phyloP scores from a whole-genome alignment of 1,284 basidiomycete genomes.

The Moesziomyces aphidis region DNA sequence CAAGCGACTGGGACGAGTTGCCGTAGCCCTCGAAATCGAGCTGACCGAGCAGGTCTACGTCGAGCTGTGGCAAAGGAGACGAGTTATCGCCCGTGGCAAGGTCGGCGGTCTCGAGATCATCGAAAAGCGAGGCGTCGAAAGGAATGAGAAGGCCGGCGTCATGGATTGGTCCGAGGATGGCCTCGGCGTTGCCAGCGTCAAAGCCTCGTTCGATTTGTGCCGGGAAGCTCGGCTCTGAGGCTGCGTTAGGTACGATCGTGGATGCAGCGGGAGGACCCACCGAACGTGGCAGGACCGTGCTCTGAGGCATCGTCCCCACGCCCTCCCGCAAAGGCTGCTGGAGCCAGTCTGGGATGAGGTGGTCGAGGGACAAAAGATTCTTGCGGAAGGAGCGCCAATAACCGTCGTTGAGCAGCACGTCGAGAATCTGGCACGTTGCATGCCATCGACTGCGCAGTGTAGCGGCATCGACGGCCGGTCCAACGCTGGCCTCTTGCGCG shows the following conservation, averaged over 20 bases:
- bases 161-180: conserved; percentile 1
- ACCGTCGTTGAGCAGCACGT: conserved; percentile 43
- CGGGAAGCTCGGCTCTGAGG: background rate
- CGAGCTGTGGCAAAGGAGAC: conserved; percentile 25
- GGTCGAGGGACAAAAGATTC: conserved; percentile 26
- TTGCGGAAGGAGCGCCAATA: conserved; percentile 45
- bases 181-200: background rate
- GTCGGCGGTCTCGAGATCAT: conserved; percentile 9
- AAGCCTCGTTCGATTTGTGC: conserved; percentile 3
- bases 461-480: conserved; percentile 5
- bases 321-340: conserved; percentile 20
- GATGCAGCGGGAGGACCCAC: background rate
- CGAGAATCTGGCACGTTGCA: conserved; percentile 31
- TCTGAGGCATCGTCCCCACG: background rate
- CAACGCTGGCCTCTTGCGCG: background rate
- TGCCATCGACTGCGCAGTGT: conserved; percentile 32
- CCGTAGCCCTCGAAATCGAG: conserved; percentile 39
- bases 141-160: conserved; percentile 4
- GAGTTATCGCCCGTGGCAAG: conserved; percentile 5
- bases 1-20: conserved; percentile 35
- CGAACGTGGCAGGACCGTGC: background rate
- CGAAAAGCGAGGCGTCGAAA: conserved; percentile 23
- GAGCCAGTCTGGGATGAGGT: conserved; percentile 37
- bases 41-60: conserved; percentile 39
- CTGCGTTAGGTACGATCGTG: background rate